Conservation (phyloP, 441 rosid genomes). For the Pelargonium australe region DNA sequence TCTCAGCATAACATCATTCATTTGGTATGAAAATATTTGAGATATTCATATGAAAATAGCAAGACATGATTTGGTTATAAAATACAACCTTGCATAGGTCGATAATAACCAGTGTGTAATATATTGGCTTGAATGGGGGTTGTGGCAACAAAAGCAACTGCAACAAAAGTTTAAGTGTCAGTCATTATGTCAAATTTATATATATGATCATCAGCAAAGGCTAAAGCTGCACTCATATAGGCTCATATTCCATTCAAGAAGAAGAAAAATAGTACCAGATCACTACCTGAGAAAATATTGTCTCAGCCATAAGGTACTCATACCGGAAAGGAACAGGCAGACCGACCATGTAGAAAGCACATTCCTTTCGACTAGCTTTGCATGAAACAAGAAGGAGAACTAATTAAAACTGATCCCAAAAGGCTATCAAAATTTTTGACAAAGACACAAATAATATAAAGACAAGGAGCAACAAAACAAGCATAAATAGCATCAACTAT, state of each 20-base stretch:
- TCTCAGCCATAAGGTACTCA: slow-evolving; percentile 98
- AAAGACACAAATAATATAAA: background rate
- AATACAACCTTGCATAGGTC: slow-evolving; percentile 91
- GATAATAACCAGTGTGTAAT: slow-evolving; percentile 90
- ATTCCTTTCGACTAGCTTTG: slow-evolving; percentile 99
- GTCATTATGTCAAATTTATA: background rate
- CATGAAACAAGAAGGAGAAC: slow-evolving; percentile 55
- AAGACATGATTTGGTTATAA: background rate
- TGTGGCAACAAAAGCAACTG: slow-evolving; percentile 90
- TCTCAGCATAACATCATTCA: background rate
- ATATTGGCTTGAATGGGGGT: slow-evolving; percentile 92
- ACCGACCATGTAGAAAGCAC: slow-evolving; percentile 90
- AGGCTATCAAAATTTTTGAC: background rate
- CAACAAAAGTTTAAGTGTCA: slow-evolving; percentile 21
- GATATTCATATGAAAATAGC: background rate
- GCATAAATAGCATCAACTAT: background rate
- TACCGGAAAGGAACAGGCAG: slow-evolving; percentile 96
- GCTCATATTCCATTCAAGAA: background rate
- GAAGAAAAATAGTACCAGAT: slow-evolving; percentile 14
- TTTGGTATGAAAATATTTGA: background rate
- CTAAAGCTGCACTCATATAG: background rate
- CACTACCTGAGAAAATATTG: slow-evolving; percentile 91
- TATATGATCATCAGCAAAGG: background rate
- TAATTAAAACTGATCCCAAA: slow-evolving; percentile 22
- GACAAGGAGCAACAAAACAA: background rate